A percentile compares a stretch with the other conserved stretches of the same genome.
Conservation (phyloP, 73 alveolate genomes). For the Tetrahymena elliotti region DNA sequence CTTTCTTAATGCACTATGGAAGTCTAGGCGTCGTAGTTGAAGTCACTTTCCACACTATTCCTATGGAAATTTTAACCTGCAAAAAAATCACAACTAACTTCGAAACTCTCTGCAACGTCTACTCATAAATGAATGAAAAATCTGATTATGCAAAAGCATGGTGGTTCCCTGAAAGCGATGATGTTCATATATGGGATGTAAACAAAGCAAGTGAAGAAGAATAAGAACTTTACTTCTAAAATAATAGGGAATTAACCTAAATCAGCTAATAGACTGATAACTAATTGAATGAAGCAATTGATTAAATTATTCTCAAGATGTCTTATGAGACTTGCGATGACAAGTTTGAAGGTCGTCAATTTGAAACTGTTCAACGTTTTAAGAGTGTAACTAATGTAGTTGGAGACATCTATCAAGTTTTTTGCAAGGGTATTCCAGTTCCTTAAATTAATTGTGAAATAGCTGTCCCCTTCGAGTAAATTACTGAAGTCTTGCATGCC, state of each 20-base stretch:
- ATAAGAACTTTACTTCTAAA: background rate
- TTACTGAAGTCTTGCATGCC: background rate
- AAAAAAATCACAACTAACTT: background rate
- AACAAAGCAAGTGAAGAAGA: background rate
- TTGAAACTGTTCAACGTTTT: background rate
- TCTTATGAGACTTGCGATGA: background rate
- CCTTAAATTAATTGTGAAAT: background rate
- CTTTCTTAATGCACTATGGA: background rate
- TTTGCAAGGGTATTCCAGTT: background rate
- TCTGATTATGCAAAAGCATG: background rate
- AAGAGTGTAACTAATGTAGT: background rate
- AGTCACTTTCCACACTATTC: background rate
- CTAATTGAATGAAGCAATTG: background rate
- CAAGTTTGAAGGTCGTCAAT: background rate
- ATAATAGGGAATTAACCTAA: background rate
- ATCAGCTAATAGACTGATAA: background rate
- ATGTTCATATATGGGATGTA: background rate
- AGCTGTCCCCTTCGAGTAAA: background rate
- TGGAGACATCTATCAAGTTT: background rate
- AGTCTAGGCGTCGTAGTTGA: background rate
- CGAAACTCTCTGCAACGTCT: background rate
- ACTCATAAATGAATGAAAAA: background rate
- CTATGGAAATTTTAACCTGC: background rate
- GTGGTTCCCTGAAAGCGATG: constrained; percentile 1
- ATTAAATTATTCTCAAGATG: background rate